Percentiles rank a stretch among this genome's conserved stretches.
These are phyloP conservation scores for Talaromyces sp. DNA, from an alignment of 2,329 filamentous ascomycete species.

Conservation along the genomic window DNA sequence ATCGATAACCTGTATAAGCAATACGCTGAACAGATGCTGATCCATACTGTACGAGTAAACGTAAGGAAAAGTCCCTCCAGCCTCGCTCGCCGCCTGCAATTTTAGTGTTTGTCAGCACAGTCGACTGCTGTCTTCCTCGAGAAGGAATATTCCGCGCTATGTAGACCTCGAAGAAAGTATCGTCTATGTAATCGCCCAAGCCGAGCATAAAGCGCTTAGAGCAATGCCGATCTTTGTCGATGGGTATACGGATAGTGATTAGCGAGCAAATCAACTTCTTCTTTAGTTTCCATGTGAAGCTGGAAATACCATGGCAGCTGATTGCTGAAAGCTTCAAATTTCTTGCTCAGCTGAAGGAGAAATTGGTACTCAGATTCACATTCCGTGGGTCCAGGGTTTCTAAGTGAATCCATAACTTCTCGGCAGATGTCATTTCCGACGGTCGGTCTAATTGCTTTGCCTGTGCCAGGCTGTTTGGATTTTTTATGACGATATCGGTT, in stretches of 20 bases:
- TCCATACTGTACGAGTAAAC: slow-evolving; percentile 4
- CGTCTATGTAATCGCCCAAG: background rate
- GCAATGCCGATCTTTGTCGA: slow-evolving; percentile 1
- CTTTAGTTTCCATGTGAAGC: background rate
- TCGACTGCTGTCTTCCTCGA: background rate
- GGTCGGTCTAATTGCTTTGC: background rate
- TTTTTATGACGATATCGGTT: background rate
- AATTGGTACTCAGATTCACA: background rate
- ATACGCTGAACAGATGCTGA: slow-evolving; percentile 2
- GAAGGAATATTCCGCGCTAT: background rate
- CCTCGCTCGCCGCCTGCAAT: background rate
- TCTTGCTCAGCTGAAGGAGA: background rate
- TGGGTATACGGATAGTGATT: background rate
- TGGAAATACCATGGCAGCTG: background rate
- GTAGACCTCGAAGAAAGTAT: background rate
- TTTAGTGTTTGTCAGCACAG: background rate
- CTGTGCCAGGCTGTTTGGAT: too few relatives aligned
- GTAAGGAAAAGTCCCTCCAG: background rate
- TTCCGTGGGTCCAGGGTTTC: background rate
- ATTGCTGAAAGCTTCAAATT: background rate
- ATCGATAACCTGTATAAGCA: slow-evolving; percentile 4
- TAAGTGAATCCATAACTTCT: background rate
- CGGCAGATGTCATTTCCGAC: background rate
- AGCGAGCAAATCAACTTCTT: background rate
- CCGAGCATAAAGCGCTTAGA: background rate